Evolutionary conservation across 345 rosid genomes (phyloP).

Genomic region (Durio zibethinus): DNA sequence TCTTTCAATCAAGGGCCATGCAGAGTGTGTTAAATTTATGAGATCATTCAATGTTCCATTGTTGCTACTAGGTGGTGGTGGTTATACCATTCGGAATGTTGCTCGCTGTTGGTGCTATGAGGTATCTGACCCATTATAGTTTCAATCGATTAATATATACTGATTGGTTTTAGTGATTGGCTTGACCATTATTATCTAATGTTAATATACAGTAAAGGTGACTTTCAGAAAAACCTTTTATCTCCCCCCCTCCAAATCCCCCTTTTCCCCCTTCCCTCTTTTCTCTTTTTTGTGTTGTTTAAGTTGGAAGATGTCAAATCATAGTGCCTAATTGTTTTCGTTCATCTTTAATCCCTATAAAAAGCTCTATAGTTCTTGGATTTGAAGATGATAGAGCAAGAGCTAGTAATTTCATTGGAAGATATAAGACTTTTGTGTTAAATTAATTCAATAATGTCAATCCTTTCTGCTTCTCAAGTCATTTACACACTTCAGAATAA

Average conservation of each 20-base stretch:
- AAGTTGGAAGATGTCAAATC: neutral
- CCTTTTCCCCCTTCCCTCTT: neutral
- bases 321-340: neutral
- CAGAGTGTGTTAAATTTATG: constrained; percentile 67
- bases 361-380: neutral
- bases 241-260: neutral
- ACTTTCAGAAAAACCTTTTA: neutral
- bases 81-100: constrained; percentile 70
- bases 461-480: neutral
- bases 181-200: neutral
- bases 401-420: neutral
- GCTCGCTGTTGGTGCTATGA: constrained; percentile 84
- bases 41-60: constrained; percentile 75
- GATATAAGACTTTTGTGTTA: neutral
- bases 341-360: neutral
- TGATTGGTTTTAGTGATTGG: neutral
- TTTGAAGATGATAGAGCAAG: neutral
- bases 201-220: neutral
- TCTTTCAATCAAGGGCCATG: constrained; percentile 76
- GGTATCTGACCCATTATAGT: constrained; percentile 26
- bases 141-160: neutral
- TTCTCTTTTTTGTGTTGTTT: neutral
- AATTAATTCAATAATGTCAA: neutral
- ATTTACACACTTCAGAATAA: neutral
- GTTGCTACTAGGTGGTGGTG: constrained; percentile 67